Evolutionary conservation across 805 yeast genomes (phyloP).

Genomic region (Candida railenensis): DNA sequence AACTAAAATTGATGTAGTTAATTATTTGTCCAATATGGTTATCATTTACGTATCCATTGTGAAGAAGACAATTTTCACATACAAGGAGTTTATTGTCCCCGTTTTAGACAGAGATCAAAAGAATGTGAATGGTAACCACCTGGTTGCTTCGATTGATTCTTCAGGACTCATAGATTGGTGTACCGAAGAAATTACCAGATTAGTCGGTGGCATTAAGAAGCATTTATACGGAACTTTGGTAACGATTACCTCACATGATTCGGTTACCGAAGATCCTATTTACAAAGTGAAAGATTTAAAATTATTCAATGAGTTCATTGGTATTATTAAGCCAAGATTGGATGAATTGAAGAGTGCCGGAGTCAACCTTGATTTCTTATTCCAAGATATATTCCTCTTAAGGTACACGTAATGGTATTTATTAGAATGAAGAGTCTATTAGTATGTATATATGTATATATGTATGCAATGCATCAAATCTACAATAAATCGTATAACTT

Average conservation of each 20-base stretch:
- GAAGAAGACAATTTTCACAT: constrained; percentile 55
- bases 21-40: constrained; percentile 38
- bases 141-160: constrained; percentile 31
- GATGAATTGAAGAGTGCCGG: constrained; percentile 63
- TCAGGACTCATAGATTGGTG: constrained; percentile 78
- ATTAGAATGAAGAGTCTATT: too few relatives aligned
- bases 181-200: constrained; percentile 57
- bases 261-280: constrained; percentile 23
- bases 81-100: constrained; percentile 49
- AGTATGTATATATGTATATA: background rate
- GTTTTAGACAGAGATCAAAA: constrained; percentile 22
- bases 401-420: constrained; percentile 10
- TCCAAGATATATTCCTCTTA: constrained; percentile 39
- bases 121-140: background rate
- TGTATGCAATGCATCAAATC: background rate
- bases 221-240: constrained; percentile 65
- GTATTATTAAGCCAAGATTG: constrained; percentile 57
- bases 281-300: constrained; percentile 31
- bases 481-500: constrained; percentile 52
- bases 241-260: constrained; percentile 35
- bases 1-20: constrained; percentile 41
- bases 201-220: constrained; percentile 59
- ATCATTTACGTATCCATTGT: constrained; percentile 43
- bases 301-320: constrained; percentile 54
- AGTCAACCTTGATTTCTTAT: constrained; percentile 69